Base-by-base conservation (phyloP, 768 basidiomycete species). In the Pholiota conissans region DNA sequence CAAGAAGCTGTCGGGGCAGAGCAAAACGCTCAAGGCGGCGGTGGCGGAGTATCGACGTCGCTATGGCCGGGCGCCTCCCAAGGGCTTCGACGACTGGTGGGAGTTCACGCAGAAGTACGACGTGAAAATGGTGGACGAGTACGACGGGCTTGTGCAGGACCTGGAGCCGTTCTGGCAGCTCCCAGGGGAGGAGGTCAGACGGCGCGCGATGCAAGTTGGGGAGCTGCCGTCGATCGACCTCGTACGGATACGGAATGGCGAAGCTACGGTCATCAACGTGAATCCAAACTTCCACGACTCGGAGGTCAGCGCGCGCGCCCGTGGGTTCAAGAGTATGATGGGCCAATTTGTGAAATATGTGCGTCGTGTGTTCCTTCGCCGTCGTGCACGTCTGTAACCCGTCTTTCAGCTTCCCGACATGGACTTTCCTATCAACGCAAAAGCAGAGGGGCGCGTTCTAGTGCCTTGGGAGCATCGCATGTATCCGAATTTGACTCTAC, bases 31-130 rank as follows among this genome's bases (percentile, higher is more conserved):
- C 32, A 75, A 76, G 37, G 83, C 84, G 26, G 96, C 96, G 0
- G 91, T 93, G 0, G 71, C 72, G 8, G 93, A 96, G 70, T 99
- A 99, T 73, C 84, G 76, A 62, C 74, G 81, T 55, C 79, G 95
- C 57, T 95, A 96, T 71, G 76, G 76, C 9, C 83, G 90, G 34
- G 74, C 84, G 32, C 97, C 97, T 4, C 96, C 97, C 0, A 84
- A 81, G 40, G 96, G 95, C 1, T 99, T 98, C 61, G 95, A 94
- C 67, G 74, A 81, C 27, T 98, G 96, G 96, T 96, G 86, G 83
- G 68, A 72, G 45, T 98, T 93, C 71, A 90, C 88, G 13, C 74
- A 81, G 69, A 76, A 84, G 56, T 82, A 93, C 71, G 73, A 82
- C 5, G 87, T 91, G 47, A 83, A 86, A 64, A 84, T 98, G 73